These are phyloP conservation scores for Penicillium coffeae DNA, from an alignment of 495 filamentous ascomycete genomes.

Conservation along the genomic window DNA sequence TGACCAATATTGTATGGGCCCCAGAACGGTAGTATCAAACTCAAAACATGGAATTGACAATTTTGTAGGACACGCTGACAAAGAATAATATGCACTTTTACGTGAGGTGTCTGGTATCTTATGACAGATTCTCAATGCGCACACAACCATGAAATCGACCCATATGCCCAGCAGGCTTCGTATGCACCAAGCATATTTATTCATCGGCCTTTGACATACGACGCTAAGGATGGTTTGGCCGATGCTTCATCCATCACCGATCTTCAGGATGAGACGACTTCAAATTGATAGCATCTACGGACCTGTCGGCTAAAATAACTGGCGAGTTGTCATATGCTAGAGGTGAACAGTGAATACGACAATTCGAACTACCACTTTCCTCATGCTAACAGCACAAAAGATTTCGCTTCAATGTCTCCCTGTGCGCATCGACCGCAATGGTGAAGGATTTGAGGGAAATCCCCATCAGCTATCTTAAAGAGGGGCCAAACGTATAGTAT, in stretches of 20 bases:
- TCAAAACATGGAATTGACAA: no score
- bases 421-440: slow-evolving; percentile 97
- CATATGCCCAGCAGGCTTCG: slow-evolving; percentile 61
- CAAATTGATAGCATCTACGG: no score
- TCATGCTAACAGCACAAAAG: no score
- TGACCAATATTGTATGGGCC: no score
- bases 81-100: no score
- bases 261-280: slow-evolving; percentile 7
- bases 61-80: no score
- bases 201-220: slow-evolving; percentile 64
- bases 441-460: slow-evolving; percentile 79
- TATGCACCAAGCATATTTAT: slow-evolving; percentile 83
- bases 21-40: no score
- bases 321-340: slow-evolving; percentile 28
- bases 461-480: slow-evolving; percentile 88
- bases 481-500: slow-evolving; percentile 95
- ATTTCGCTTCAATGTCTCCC: slow-evolving; percentile 84
- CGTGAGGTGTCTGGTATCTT: no score
- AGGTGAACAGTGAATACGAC: slow-evolving; percentile 53
- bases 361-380: no score
- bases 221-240: slow-evolving; percentile 50
- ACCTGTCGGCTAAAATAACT: no score
- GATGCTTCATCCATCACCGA: slow-evolving; percentile 14
- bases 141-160: slow-evolving; percentile 66
- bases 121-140: no score